Evolutionary conservation across 768 basidiomycete genomes (phyloP), one percentile per base, ranked within the genome.

Genomic region (Auriscalpium vulgare): DNA sequence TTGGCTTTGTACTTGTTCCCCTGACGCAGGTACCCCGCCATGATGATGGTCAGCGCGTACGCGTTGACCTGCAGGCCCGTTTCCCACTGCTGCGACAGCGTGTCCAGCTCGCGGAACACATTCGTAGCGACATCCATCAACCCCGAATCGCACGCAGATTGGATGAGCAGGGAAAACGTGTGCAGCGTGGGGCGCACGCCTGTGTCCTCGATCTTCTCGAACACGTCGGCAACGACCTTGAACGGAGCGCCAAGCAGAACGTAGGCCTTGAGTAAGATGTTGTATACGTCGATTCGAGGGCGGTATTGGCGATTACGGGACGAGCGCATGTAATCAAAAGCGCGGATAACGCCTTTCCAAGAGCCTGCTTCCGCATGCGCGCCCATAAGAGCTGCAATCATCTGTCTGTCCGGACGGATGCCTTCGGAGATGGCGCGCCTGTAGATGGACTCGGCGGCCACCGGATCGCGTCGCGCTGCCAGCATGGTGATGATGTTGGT

Each of bases 231-330:
- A 43, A 93, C 84, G 29, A 81, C 67, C 36, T 69, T 68, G 62
- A 87, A 88, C 0, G 94, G 91, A 2, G 90, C 82, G 23, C 88
- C 91, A 37, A 90, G 79, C 48, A 87, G 74, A 53, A 95, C 80
- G 64, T 91, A 88, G 2, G 91, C 91, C 69, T 90, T 91, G 61
- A 95, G 72, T 23, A 97, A 76, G 23, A 82, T 82, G 68, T 92
- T 92, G 69, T 83, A 85, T 51, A 86, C 76, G 50, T 82, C 78
- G 65, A 87, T 77, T 44, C 78, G 73, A 40, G 83, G 71, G 51
- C 72, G 67, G 45, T 74, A 67, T 44, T 72, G 66, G 53, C 72
- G 69, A 53, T 61, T 50, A 10, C 66, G 64, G 34, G 73, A 66
- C 37, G 71, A 62, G 38, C 70, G 68, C 47, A 91, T 71, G 60